Percentiles rank a stretch among this genome's conserved stretches.
phyloP scores from a whole-genome alignment of 805 yeast genomes.

The Candida ovalis region DNA sequence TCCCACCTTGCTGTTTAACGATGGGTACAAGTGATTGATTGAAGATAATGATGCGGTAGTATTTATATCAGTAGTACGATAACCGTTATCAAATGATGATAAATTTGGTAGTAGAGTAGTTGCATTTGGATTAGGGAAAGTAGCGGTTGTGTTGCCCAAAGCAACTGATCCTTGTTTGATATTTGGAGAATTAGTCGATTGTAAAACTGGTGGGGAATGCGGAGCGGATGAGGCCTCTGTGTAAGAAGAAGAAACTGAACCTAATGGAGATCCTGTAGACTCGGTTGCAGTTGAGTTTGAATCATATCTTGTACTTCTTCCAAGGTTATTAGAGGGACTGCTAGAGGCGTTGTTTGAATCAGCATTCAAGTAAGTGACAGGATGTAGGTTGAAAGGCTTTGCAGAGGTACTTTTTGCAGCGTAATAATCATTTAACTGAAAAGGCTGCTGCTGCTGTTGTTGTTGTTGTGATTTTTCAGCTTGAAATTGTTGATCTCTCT shows the following conservation, averaged over 20 bases:
- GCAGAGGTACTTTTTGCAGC: constrained; percentile 1
- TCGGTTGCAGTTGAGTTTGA: constrained; percentile 20
- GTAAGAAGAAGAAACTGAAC: constrained; percentile 23
- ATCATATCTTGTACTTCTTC: constrained; percentile 7
- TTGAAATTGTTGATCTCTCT: neutral
- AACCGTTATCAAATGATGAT: constrained; percentile 8
- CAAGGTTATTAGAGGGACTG: neutral
- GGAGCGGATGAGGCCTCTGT: constrained; percentile 25
- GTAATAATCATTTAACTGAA: neutral
- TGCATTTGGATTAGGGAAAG: neutral
- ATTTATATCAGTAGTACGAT: neutral
- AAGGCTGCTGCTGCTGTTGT: neutral
- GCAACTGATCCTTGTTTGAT: constrained; percentile 6
- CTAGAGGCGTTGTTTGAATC: constrained; percentile 9
- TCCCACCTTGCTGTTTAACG: constrained; percentile 4
- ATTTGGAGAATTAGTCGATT: constrained; percentile 12
- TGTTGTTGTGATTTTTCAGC: constrained; percentile 1
- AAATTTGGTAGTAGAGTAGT: constrained; percentile 12
- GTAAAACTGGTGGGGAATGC: constrained; percentile 20
- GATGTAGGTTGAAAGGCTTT: constrained; percentile 23
- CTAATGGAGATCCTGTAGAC: constrained; percentile 25
- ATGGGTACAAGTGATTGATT: constrained; percentile 5
- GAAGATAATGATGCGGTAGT: neutral
- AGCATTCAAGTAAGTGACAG: constrained; percentile 28
- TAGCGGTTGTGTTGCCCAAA: neutral